Conservation (phyloP, 2,329 filamentous ascomycete genomes). For the Colletotrichum sublineola region DNA sequence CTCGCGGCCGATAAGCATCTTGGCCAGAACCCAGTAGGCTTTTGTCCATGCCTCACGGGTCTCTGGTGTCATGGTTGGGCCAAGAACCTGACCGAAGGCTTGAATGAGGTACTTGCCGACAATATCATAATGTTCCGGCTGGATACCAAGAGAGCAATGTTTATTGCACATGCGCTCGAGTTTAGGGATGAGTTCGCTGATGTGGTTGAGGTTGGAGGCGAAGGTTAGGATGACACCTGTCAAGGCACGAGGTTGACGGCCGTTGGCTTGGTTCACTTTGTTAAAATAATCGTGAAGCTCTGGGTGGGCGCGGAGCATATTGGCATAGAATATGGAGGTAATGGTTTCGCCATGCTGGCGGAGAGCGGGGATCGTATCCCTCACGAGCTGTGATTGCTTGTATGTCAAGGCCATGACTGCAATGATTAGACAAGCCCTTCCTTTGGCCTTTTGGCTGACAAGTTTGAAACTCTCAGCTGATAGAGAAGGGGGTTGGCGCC, state of each 20-base stretch:
- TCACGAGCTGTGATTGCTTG: constrained; percentile 74
- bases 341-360: constrained; percentile 76
- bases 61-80: constrained; percentile 73
- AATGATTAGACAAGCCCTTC: constrained; percentile 5
- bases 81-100: constrained; percentile 76
- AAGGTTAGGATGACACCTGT: constrained; percentile 71
- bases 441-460: background rate
- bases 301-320: constrained; percentile 75
- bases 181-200: constrained; percentile 65
- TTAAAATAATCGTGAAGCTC: constrained; percentile 80
- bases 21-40: constrained; percentile 80
- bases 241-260: constrained; percentile 46
- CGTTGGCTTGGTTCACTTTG: constrained; percentile 45
- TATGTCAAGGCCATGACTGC: constrained; percentile 58
- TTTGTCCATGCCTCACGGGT: constrained; percentile 76
- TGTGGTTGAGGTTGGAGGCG: constrained; percentile 77
- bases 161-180: constrained; percentile 76
- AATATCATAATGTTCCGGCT: constrained; percentile 77
- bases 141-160: constrained; percentile 78
- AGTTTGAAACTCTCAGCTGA: background rate
- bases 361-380: constrained; percentile 78
- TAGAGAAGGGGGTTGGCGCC: background rate
- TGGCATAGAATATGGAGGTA: constrained; percentile 79
- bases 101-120: constrained; percentile 78
- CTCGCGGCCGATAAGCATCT: constrained; percentile 78